Evolutionary conservation across 2,329 filamentous ascomycete species (phyloP), one percentile per base, ranked within the genome.

Genomic region (Pseudogymnoascus sp.): DNA sequence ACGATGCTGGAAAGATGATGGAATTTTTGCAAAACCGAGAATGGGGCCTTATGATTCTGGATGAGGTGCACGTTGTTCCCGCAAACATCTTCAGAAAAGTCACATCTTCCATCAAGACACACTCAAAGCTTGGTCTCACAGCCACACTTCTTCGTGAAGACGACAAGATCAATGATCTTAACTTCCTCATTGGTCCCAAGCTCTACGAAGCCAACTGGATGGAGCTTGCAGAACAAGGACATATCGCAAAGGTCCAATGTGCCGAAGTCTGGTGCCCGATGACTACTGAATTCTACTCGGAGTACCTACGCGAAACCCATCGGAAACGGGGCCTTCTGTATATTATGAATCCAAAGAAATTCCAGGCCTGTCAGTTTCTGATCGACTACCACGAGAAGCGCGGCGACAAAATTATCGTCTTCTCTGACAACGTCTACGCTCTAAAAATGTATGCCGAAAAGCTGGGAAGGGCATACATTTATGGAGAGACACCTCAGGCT

Each of bases 201-300:
- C 81, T 99, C 0, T 99, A 96, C 73, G 95, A 99, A 76, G 95
- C 95, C 29, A 99, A 99, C 74, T 99, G 95, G 95, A 96, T 97
- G 87, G 95, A 99, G 75, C 83, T 99, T 42, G 95, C 93, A 1
- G 91, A 97, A 71, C 92, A 97, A 76, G 95, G 95, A 0, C 93
- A 97, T 73, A 99, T 99, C 74, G 95, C 95, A 37, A 89, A 91
- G 69, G 95, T 99, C 1, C 95, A 99, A 75, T 99, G 95, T 75
- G 95, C 95, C 13, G 95, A 99, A 76, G 95, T 99, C 6, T 99
- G 95, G 95, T 99, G 95, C 72, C 92, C 93, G 2, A 99, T 99
- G 95, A 96, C 95, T 0, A 95, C 93, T 0, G 95, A 99, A 70
- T 99, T 99, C 74, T 97, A 97, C 75, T 88, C 91, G 16, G 91